Base-by-base conservation (phyloP, 139 green algal genomes). In the Chlorella ohadii region DNA sequence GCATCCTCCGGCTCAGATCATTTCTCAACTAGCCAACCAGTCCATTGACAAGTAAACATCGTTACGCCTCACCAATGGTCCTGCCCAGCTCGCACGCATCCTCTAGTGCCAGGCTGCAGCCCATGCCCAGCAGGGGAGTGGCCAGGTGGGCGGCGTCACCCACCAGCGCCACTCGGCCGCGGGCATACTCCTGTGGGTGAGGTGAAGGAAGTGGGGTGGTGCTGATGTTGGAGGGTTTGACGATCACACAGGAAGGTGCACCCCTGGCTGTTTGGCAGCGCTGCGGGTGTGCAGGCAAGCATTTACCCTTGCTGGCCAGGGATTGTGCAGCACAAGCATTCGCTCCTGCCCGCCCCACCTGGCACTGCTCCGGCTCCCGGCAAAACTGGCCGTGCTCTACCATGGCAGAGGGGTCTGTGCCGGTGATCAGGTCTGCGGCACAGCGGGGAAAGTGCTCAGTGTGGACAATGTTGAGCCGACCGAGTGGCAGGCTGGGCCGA, bases 121-220 rank as follows among this genome's bases (percentile, higher is more conserved):
- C 74, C 74, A 55, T 39, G 12, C 36, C 76, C 36, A 82, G 57
- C 31, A 82, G 39, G 27, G 76, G 59, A 2, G 76, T 82, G 36
- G 25, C 76, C 57, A 82, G 59, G 59, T 82, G 76, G 36, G 76
- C 76, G 25, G 76, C 76, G 4, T 82, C 76, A 2, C 76, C 76
- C 1, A 63, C 56, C 57, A 82, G 57, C 19, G 76, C 76, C 36
- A 82, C 59, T 0, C 76, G 56, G 11, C 76, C 76, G 4, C 36
- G 36, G 0, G 76, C 56, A 41, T 82, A 82, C 17, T n/a, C 36
- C 76, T 82, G 76, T 38, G 11, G 63, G 25, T 36, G 31, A 71
- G n/a, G 7, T n/a, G n/a, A 31, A 38, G 27, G 13, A 44, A 15
- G 31, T 7, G 27, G 41, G 25, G 31, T 22, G 55, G 38, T 3